Percentiles rank a stretch among this genome's conserved stretches.
phyloP scores from a whole-genome alignment of 2,329 filamentous ascomycete genomes.

The Colletotrichum brevisporum region DNA sequence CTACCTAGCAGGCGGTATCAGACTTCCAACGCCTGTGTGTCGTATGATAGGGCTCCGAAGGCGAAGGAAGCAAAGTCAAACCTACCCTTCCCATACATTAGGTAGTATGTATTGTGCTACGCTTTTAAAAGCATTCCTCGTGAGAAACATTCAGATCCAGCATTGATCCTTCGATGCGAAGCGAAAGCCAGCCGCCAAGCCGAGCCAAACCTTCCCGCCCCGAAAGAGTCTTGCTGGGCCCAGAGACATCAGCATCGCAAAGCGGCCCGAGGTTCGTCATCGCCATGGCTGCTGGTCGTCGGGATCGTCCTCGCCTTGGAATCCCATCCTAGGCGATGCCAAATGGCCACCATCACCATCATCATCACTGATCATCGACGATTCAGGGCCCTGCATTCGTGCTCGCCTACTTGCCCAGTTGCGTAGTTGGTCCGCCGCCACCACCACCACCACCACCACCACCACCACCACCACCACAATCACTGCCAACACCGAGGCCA shows the following conservation, averaged over 20 bases:
- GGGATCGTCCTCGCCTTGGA: not conserved
- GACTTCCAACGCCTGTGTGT: slow-evolving; percentile 7
- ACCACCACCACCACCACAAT: not conserved
- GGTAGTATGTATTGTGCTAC: too few species aligned
- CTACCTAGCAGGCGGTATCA: not conserved
- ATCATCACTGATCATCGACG: slow-evolving; percentile 25
- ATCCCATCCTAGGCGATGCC: slow-evolving; percentile 3
- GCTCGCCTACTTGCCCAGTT: not conserved
- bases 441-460: slow-evolving; percentile 6
- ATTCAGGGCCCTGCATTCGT: slow-evolving; percentile 16
- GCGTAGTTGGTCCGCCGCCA: slow-evolving; percentile 12
- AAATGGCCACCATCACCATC: not conserved
- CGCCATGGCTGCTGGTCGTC: slow-evolving; percentile 13
- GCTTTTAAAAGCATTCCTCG: slow-evolving; percentile 6
- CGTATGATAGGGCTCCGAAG: not conserved
- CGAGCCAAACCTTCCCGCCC: slow-evolving; percentile 8
- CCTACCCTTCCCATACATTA: too few species aligned
- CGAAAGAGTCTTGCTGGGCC: not conserved
- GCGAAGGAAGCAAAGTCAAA: slow-evolving; percentile 19
- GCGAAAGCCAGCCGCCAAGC: slow-evolving; percentile 9
- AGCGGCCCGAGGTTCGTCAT: slow-evolving; percentile 28
- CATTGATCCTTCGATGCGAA: slow-evolving; percentile 18
- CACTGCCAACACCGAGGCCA: slow-evolving; percentile 5
- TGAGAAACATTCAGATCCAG: not conserved
- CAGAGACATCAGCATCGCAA: slow-evolving; percentile 14